Percentiles rank a stretch among this genome's conserved stretches.
Conservation (phyloP, 495 filamentous ascomycete genomes). For the Daldinia caldariorum region DNA sequence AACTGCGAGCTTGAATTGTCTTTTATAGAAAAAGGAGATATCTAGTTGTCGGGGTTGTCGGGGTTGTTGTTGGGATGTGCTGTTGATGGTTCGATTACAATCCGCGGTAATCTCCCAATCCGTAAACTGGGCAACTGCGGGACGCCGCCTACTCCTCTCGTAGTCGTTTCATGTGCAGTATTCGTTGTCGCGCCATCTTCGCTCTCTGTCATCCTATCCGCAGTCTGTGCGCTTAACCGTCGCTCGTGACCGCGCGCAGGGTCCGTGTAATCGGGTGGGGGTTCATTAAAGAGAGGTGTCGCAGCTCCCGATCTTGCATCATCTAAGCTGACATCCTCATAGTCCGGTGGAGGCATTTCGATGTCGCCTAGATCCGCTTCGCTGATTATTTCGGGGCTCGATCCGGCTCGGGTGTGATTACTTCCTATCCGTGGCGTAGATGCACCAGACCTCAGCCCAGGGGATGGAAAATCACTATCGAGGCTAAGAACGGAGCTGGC, state of each 20-base stretch:
- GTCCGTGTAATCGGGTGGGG: constrained; percentile 62
- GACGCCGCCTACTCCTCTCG: constrained; percentile 47
- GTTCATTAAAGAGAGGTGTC: constrained; percentile 53
- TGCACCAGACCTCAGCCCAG: constrained; percentile 48
- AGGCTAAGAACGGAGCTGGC: constrained; percentile 60
- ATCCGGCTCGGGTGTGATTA: constrained; percentile 45
- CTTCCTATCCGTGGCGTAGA: constrained; percentile 49
- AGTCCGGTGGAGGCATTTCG: constrained; percentile 62
- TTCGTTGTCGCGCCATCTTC: constrained; percentile 39
- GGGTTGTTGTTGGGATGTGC: constrained; percentile 43
- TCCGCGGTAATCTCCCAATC: constrained; percentile 57
- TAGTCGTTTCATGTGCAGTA: constrained; percentile 11
- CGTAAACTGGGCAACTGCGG: constrained; percentile 59
- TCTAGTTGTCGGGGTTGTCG: constrained; percentile 14
- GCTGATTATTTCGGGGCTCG: constrained; percentile 54
- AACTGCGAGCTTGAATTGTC: background rate
- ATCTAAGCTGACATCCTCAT: constrained; percentile 64
- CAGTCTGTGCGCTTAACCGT: constrained; percentile 50
- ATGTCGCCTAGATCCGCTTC: constrained; percentile 59
- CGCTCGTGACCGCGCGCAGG: constrained; percentile 45
- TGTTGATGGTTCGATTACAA: constrained; percentile 63
- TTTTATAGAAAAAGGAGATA: background rate
- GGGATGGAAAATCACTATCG: constrained; percentile 52
- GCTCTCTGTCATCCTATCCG: constrained; percentile 38
- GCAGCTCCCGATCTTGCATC: constrained; percentile 50